Evolutionary conservation across 768 basidiomycete species (phyloP).

Genomic region (Erythrobasidium yunnanense): DNA sequence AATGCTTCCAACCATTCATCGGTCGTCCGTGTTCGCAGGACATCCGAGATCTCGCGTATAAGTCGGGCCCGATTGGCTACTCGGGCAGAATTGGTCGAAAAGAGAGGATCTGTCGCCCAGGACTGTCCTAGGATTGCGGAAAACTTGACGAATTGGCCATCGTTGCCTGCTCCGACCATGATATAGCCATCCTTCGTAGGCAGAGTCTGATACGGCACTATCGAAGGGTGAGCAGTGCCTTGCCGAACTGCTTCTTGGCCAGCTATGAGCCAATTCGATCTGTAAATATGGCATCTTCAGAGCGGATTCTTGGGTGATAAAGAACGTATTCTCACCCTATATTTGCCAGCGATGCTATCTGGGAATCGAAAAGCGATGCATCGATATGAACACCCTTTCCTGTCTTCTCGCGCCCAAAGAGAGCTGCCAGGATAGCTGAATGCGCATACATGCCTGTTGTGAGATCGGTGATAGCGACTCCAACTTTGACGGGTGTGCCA

Average conservation of each 20-base stretch:
- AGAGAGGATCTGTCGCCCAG: slow-evolving; percentile 54
- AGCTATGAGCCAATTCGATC: slow-evolving; percentile 81
- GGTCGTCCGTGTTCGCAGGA: slow-evolving; percentile 51
- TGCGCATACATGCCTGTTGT: slow-evolving; percentile 64
- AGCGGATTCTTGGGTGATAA: slow-evolving; percentile 39
- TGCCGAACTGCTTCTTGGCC: slow-evolving; percentile 69
- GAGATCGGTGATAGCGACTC: slow-evolving; percentile 83
- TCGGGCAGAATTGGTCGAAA: slow-evolving; percentile 61
- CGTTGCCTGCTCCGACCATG: slow-evolving; percentile 86
- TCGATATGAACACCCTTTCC: slow-evolving; percentile 85
- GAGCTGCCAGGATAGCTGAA: slow-evolving; percentile 80
- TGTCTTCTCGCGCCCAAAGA: slow-evolving; percentile 68
- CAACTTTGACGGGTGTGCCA: slow-evolving; percentile 82
- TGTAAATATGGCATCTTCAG: slow-evolving; percentile 47
- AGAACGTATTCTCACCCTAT: background rate
- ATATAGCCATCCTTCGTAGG: slow-evolving; percentile 68
- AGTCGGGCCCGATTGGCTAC: slow-evolving; percentile 66
- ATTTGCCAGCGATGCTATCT: slow-evolving; percentile 46
- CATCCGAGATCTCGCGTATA: slow-evolving; percentile 55
- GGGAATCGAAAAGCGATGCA: slow-evolving; percentile 81
- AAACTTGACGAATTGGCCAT: slow-evolving; percentile 58
- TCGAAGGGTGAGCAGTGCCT: slow-evolving; percentile 87
- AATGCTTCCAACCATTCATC: slow-evolving; percentile 66
- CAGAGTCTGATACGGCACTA: slow-evolving; percentile 76
- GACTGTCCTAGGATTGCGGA: slow-evolving; percentile 56